These are phyloP conservation scores for Apophysomyces variabilis DNA, from an alignment of 371 early-diverging fungal species.

Conservation along the genomic window DNA sequence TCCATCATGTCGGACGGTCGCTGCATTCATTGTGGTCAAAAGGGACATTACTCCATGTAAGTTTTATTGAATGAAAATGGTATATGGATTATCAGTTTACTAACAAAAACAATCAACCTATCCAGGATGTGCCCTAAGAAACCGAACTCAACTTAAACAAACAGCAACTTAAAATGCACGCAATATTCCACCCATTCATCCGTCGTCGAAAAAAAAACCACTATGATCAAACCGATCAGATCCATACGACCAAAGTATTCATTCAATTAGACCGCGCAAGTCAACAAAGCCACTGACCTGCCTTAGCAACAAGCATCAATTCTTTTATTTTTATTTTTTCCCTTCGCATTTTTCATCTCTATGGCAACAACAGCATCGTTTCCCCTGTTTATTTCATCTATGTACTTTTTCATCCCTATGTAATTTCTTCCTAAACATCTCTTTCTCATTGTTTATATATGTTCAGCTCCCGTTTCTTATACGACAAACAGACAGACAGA, in stretches of 20 bases:
- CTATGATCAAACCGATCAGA: not conserved
- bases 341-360: conserved; percentile 13
- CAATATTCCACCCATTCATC: not conserved
- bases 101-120: no score
- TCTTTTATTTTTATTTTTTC: not conserved
- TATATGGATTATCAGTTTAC: no score
- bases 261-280: not conserved
- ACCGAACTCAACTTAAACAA: conserved; percentile 28
- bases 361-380: conserved; percentile 5
- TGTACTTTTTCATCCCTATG: conserved; percentile 2
- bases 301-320: not conserved
- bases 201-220: not conserved
- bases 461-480: not conserved
- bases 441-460: conserved; percentile 14
- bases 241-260: not conserved
- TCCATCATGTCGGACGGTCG: conserved; percentile 53
- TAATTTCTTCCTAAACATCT: conserved; percentile 8
- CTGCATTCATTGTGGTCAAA: conserved; percentile 53
- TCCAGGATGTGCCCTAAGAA: conserved; percentile 50
- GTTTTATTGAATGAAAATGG: conserved; percentile 8
- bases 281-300: conserved; percentile 2
- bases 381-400: conserved; percentile 8
- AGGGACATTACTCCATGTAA: conserved; percentile 55
- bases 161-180: not conserved
- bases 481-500: conserved; percentile 18